Base-by-base conservation (phyloP, 352 stramenopile species). In the Phytophthora lateralis region DNA sequence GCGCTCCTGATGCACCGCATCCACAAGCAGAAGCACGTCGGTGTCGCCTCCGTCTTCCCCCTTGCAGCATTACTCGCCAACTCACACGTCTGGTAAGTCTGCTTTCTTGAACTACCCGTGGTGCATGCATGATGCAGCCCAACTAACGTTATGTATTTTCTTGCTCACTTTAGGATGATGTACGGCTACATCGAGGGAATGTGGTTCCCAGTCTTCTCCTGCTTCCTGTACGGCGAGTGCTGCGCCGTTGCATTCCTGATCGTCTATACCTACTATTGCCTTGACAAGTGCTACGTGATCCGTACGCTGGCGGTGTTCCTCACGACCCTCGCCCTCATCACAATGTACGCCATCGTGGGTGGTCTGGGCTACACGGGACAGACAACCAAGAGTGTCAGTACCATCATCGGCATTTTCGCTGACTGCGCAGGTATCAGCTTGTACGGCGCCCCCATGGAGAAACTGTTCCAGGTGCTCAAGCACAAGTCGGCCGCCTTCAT, bases 401-500 rank as follows among this genome's bases (percentile, higher is more conserved):
- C 73, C 10, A 53, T 73, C 7, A 41, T 78, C 14, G 73, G 73
- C 14, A 55, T 73, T 39, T 73, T 79, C 55, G 63, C 56, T 9
- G 55, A 73, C 39, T 52, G 72, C 20, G 66, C 60, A 17, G 64
- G 64, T 34, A 41, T 76, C 15, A 69, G 59, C 12, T 27, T 74
- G 50, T 80, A 82, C 21, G 71, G 66, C 15, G 80, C 75, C 7
- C 78, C 78, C 4, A 75, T 85, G 47, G 73, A 80, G 45, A 73
- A 77, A 15, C 49, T 85, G 32, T 69, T 63, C 29, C 52, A 77
- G 17, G 78, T 88, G 17, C 53, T 88, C 44, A 63, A 69, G 27
- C 69, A 71, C 39, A 80, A 78, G 47, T 71, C 69, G 7, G 63
- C 78, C 0, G 65, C 56, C 20, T 60, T 73, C 26, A 73, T 88